Conservation (phyloP, 371 early-diverging fungal species). For the Rhizomucor pusillus region DNA sequence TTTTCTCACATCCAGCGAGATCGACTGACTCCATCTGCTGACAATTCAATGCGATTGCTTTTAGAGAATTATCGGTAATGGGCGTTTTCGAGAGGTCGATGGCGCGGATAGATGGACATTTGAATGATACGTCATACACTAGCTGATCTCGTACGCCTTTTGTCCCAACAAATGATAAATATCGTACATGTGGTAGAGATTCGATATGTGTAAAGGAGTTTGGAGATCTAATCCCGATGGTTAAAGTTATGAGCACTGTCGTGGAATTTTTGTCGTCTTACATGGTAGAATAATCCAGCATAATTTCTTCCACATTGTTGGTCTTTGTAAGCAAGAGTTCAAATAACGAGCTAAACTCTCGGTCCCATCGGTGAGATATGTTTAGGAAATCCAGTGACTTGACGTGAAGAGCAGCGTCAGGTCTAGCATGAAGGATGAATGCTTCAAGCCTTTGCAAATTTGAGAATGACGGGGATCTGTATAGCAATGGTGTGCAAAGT, state of each 20-base stretch:
- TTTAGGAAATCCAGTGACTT: constrained; percentile 7
- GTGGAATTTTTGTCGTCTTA: constrained; percentile 5
- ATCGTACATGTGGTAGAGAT: background rate
- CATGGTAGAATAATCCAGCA: constrained; percentile 10
- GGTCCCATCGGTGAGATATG: constrained; percentile 15
- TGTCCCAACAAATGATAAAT: constrained; percentile 3
- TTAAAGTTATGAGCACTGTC: constrained; percentile 6
- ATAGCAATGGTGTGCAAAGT: constrained; percentile 4
- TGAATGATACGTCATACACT: constrained; percentile 1
- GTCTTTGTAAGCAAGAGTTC: constrained; percentile 3
- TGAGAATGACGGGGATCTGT: constrained; percentile 5
- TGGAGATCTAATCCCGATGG: background rate
- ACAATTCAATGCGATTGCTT: constrained; percentile 5
- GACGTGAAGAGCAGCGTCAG: constrained; percentile 1
- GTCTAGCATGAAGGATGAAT: background rate
- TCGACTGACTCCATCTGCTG: constrained; percentile 7
- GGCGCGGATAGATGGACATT: constrained; percentile 3
- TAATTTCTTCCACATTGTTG: background rate
- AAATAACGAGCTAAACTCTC: background rate
- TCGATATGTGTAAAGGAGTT: background rate
- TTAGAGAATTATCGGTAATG: constrained; percentile 7
- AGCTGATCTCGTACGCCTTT: constrained; percentile 4
- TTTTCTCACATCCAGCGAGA: constrained; percentile 9
- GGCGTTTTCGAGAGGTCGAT: constrained; percentile 10
- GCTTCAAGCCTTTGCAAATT: background rate